Conservation (phyloP, 768 basidiomycete genomes). For the Gymnopilus junonius region DNA sequence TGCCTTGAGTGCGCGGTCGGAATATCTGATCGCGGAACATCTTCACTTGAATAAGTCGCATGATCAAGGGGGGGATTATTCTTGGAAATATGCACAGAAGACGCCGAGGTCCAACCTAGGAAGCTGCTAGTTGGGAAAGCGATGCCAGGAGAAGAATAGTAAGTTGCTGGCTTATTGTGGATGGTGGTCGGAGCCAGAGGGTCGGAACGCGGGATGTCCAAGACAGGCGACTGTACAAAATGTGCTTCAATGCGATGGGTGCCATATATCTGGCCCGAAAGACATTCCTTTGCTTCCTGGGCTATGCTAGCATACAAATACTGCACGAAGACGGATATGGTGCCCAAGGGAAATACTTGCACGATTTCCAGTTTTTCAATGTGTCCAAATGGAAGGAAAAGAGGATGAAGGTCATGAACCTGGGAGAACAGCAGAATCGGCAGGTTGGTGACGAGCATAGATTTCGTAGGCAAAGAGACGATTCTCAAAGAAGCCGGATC, state of each 20-base stretch:
- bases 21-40: background rate
- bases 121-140: background rate
- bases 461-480: conserved; percentile 47
- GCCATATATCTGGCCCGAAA: conserved; percentile 68
- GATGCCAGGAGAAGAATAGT: background rate
- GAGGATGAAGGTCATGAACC: conserved; percentile 68
- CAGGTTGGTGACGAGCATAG: conserved; percentile 66
- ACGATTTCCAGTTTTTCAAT: conserved; percentile 66
- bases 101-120: background rate
- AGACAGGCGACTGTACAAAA: conserved; percentile 30
- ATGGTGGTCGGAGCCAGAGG: background rate
- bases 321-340: conserved; percentile 65
- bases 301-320: conserved; percentile 59
- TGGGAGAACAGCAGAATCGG: conserved; percentile 71
- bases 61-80: background rate
- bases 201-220: conserved; percentile 1
- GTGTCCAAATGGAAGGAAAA: conserved; percentile 73
- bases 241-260: conserved; percentile 42
- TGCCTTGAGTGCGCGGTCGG: conserved; percentile 9
- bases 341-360: conserved; percentile 40
- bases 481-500: conserved; percentile 35
- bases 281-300: conserved; percentile 63
- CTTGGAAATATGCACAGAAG: background rate
- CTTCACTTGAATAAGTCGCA: background rate
- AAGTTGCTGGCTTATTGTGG: conserved; percentile 4